Conservation (phyloP, 2,329 filamentous ascomycete genomes). For the Aphanoascus verrucosus region DNA sequence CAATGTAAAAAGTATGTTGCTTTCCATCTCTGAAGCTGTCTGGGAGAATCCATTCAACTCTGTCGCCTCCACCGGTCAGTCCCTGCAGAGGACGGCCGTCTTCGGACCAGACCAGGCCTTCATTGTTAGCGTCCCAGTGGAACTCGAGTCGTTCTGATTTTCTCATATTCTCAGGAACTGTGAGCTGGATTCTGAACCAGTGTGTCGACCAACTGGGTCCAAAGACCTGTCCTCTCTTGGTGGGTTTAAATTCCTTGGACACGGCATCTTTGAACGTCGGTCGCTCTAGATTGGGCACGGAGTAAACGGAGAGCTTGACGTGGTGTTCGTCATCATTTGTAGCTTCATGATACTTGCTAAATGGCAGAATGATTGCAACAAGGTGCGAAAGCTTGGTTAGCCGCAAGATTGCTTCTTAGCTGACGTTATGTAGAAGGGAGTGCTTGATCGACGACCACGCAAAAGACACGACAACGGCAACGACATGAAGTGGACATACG, state of each 20-base stretch:
- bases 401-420: background rate
- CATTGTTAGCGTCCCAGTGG: slow-evolving; percentile 90
- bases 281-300: slow-evolving; percentile 64
- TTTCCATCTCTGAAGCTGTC: slow-evolving; percentile 71
- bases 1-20: slow-evolving; percentile 82
- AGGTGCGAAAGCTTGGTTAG: slow-evolving; percentile 4
- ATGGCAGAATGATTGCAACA: background rate
- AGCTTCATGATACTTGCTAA: slow-evolving; percentile 62
- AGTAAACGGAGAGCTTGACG: slow-evolving; percentile 77
- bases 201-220: slow-evolving; percentile 96
- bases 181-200: slow-evolving; percentile 83
- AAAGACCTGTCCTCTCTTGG: slow-evolving; percentile 66
- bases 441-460: background rate
- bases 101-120: slow-evolving; percentile 87
- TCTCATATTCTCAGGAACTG: slow-evolving; percentile 59
- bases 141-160: slow-evolving; percentile 80
- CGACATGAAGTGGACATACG: slow-evolving; percentile 40
- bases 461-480: background rate
- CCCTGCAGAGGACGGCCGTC: slow-evolving; percentile 86
- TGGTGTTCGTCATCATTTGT: slow-evolving; percentile 57
- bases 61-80: slow-evolving; percentile 77
- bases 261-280: slow-evolving; percentile 79
- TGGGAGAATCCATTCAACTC: slow-evolving; percentile 84
- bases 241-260: slow-evolving; percentile 62
- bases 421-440: no score